Percentiles rank a stretch among this genome's conserved stretches.
Conservation (phyloP, 1,284 basidiomycete genomes). For the Neolentinus lepideus region DNA sequence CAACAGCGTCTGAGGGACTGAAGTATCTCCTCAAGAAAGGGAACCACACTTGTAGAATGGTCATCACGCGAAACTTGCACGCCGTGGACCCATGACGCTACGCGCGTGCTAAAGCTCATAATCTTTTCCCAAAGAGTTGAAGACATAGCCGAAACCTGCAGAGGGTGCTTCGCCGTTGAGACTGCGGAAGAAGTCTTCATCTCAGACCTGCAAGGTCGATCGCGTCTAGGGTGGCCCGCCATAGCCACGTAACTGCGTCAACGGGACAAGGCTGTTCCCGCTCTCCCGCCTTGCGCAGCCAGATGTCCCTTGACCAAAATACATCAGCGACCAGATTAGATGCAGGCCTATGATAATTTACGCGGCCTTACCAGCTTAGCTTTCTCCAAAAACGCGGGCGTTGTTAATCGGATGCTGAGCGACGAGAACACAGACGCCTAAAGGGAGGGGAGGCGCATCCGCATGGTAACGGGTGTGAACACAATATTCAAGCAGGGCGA, state of each 20-base stretch:
- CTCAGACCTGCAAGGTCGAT: conserved; percentile 59
- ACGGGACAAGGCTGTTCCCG: conserved; percentile 21
- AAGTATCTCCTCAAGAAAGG: conserved; percentile 48
- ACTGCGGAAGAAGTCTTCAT: too few species aligned
- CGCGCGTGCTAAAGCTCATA: conserved; percentile 54
- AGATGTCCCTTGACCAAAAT: conserved; percentile 6
- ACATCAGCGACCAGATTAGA: conserved; percentile 4
- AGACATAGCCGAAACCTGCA: conserved; percentile 55
- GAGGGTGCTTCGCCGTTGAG: not conserved
- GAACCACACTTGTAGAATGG: conserved; percentile 55
- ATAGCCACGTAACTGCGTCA: conserved; percentile 56
- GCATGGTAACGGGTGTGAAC: conserved; percentile 8
- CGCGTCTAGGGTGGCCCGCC: conserved; percentile 60
- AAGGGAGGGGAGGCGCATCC: not conserved
- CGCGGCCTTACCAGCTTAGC: conserved; percentile 37
- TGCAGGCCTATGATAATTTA: not conserved
- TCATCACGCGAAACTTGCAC: conserved; percentile 42
- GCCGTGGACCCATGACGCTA: conserved; percentile 48
- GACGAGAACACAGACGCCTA: conserved; percentile 54
- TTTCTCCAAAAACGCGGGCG: conserved; percentile 59
- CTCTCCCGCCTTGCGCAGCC: conserved; percentile 2
- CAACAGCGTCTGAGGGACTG: conserved; percentile 27
- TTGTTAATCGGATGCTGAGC: conserved; percentile 44
- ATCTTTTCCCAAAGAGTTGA: conserved; percentile 39
- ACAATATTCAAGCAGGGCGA: conserved; percentile 17